Base-by-base conservation (phyloP, 1,284 basidiomycete species). In the Apiotrichum gamsii region DNA sequence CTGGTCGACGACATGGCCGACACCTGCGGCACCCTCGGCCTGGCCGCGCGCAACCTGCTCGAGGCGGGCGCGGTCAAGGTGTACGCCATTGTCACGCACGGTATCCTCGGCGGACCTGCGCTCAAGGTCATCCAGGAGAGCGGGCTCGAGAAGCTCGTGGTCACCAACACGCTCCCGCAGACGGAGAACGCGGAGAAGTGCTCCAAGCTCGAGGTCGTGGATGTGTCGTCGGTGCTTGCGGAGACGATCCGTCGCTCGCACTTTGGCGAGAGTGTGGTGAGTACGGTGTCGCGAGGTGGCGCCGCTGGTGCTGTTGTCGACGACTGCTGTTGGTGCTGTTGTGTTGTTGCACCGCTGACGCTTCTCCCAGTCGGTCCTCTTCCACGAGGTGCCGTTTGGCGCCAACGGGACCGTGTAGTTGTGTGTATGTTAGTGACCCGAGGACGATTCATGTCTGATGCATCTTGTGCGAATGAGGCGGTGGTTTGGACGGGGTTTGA, bases 1-100 rank as follows among this genome's bases (percentile, higher is more conserved):
- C 79, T 99, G n/a, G 93, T 98, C 43, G 95, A 98, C 78, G 95
- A 99, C 76, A 99, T 99, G 95, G 91, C 95, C 43, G 95, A 99
- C 73, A 98, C 95, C 34, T 99, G 95, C 68, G 95, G 95, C 35
- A 99, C 95, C 49, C 80, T 99, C 45, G 91, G 90, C 60, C 79
- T 96, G 32, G 95, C 95, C 2, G 87, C 95, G 4, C 77, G 82
- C 56, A 88, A 94, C 62, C 80, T 99, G 35, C 76, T 85, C 38
- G 90, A 97, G 66, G 89, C 90, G 9, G 95, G 95, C 2, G 94
- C 91, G 11, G 73, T 77, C 37, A 82, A 83, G 67, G 87, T 95
- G 48, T 85, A 85, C 65, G 95, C 89, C 51, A 84, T 98, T 66
- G 95, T 97, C 51, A 99, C 95, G 35, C 95, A 99, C 72, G 95